Evolutionary conservation across 192 early-diverging fungal genomes (phyloP).

Genomic region (Backusella tarrabulga): DNA sequence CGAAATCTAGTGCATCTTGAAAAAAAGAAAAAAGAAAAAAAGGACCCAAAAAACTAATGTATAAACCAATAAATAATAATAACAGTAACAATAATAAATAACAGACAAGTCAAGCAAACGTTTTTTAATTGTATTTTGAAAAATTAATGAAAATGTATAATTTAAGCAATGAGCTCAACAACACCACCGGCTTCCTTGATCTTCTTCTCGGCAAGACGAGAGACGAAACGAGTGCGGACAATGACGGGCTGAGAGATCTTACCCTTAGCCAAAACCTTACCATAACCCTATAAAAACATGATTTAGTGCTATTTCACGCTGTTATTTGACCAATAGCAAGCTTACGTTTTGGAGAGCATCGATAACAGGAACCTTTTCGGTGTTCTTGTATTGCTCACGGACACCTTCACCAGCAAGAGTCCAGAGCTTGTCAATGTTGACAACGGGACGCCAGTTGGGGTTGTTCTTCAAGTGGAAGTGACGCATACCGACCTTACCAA

Average conservation of each 20-base stretch:
- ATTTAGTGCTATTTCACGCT: no score
- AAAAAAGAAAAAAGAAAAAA: not conserved
- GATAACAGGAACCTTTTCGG: slow-evolving; percentile 91
- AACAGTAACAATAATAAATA: not conserved
- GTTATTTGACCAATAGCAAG: not conserved
- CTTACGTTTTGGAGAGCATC: slow-evolving; percentile 66
- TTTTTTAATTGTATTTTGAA: not conserved
- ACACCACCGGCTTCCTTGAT: slow-evolving; percentile 96
- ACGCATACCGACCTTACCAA: slow-evolving; percentile 99
- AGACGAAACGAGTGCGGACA: slow-evolving; percentile 93
- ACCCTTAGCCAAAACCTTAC: slow-evolving; percentile 98
- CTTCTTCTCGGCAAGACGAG: slow-evolving; percentile 95
- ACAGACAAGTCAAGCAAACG: not conserved
- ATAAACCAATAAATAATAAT: not conserved
- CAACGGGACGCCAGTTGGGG: slow-evolving; percentile 77
- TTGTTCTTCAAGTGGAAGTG: slow-evolving; percentile 97
- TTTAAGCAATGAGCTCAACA: slow-evolving; percentile 63
- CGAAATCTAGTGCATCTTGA: not conserved
- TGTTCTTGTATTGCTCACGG: slow-evolving; percentile 79
- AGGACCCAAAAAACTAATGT: not conserved
- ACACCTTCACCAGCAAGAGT: slow-evolving; percentile 86
- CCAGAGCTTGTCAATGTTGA: slow-evolving; percentile 97
- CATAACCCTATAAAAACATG: slow-evolving; percentile 62
- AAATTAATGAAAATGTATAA: slow-evolving; percentile 1
- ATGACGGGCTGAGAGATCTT: slow-evolving; percentile 91